Conservation (phyloP, 331 rosid species). For the Phaseolus coccineus region DNA sequence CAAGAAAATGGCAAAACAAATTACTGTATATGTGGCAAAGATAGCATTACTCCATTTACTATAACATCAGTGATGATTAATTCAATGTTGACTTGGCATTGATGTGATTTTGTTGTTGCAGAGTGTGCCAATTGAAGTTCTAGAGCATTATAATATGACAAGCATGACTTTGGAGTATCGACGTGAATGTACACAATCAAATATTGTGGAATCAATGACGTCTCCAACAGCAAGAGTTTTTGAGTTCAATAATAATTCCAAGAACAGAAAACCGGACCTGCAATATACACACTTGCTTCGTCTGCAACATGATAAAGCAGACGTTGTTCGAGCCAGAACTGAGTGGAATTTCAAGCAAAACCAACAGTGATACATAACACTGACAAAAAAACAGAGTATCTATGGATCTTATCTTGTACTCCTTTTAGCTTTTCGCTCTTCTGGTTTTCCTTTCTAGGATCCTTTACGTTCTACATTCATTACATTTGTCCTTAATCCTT, state of each 20-base stretch:
- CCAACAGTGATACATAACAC: neutral
- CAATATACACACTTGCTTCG: conserved; percentile 87
- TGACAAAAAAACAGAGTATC: neutral
- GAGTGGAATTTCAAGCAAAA: conserved; percentile 68
- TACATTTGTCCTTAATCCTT: neutral
- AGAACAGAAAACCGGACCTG: conserved; percentile 53
- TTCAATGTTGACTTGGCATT: conserved; percentile 1
- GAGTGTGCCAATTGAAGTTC: conserved; percentile 81
- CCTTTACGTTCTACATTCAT: conserved; percentile 4
- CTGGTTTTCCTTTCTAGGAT: conserved; percentile 21
- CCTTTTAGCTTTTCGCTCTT: conserved; percentile 11
- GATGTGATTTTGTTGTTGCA: conserved; percentile 41
- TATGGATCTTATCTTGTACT: neutral
- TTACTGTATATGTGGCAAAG: neutral
- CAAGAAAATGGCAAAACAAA: neutral
- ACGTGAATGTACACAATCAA: conserved; percentile 83
- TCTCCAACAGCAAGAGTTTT: conserved; percentile 57
- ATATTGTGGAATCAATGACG: conserved; percentile 78
- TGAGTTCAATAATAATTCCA: conserved; percentile 50
- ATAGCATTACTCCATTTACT: neutral
- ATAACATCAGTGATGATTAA: conserved; percentile 7
- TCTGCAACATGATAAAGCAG: conserved; percentile 64
- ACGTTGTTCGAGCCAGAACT: conserved; percentile 87
- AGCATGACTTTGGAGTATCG: conserved; percentile 89
- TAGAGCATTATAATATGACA: conserved; percentile 63